These are phyloP conservation scores for Babesia caballi DNA, from an alignment of 169 alveolate species.

Conservation along the genomic window DNA sequence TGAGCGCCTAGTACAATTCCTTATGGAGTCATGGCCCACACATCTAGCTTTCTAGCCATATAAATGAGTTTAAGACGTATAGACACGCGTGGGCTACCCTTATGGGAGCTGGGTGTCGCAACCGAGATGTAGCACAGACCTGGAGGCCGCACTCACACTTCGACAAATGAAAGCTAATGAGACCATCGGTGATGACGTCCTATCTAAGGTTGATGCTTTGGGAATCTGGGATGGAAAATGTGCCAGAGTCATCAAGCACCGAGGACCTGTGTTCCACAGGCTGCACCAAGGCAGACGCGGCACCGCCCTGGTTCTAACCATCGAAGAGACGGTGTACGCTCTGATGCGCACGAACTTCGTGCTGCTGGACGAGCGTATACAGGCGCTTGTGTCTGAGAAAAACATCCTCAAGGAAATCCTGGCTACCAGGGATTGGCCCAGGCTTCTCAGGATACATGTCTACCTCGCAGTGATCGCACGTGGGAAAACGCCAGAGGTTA, in stretches of 20 bases:
- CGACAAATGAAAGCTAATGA: background rate
- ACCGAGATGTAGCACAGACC: background rate
- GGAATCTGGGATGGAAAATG: conserved; percentile 1
- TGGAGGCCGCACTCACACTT: background rate
- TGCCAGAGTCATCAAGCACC: background rate
- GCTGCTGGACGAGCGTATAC: background rate
- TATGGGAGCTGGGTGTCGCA: background rate
- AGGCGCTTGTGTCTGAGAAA: background rate
- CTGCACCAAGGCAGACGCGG: background rate
- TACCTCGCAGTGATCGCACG: background rate
- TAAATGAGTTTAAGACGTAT: background rate
- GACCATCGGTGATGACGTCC: background rate
- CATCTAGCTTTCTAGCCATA: background rate
- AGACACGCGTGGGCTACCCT: background rate
- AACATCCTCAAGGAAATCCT: background rate
- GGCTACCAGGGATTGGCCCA: background rate
- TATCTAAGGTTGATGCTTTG: background rate
- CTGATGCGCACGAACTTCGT: conserved; percentile 1
- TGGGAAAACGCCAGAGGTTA: background rate
- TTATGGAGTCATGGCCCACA: too few species aligned
- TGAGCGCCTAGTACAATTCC: too few species aligned
- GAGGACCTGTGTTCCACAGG: conserved; percentile 1
- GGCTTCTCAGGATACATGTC: background rate
- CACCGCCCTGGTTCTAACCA: background rate
- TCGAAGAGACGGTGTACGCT: conserved; percentile 6